Percentiles rank a stretch among this genome's conserved stretches.
phyloP scores from a whole-genome alignment of 495 filamentous ascomycete species.

The Penicillium tannophilum region DNA sequence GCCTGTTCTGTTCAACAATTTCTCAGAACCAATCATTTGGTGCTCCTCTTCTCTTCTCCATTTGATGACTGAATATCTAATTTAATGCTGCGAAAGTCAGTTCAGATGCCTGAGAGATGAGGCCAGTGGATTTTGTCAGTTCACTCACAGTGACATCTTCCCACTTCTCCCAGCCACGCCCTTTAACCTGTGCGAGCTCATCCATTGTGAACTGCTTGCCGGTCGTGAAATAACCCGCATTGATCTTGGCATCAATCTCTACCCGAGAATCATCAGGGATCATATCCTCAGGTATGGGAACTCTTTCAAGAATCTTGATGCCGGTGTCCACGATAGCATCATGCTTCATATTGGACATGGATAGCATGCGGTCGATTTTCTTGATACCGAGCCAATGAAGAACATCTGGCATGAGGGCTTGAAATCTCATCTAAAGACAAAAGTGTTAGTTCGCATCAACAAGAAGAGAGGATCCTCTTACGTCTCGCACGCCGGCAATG shows the following conservation, averaged over 20 bases:
- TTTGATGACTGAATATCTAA: neutral
- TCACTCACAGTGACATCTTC: constrained; percentile 45
- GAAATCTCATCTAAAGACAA: constrained; percentile 77
- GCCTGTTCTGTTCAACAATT: neutral
- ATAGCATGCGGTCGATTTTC: constrained; percentile 98
- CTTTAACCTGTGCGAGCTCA: constrained; percentile 81
- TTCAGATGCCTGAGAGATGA: neutral
- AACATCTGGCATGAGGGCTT: constrained; percentile 98
- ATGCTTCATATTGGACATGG: constrained; percentile 99
- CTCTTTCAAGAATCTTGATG: constrained; percentile 89
- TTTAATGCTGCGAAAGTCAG: neutral
- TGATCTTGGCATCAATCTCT: constrained; percentile 98
- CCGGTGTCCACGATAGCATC: constrained; percentile 97
- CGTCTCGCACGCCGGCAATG: constrained; percentile 87
- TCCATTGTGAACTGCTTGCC: constrained; percentile 87
- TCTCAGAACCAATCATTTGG: neutral
- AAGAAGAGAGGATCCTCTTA: constrained; percentile 11
- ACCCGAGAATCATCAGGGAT: constrained; percentile 95
- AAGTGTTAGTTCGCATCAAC: neutral
- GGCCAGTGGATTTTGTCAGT: neutral
- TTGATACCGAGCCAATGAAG: constrained; percentile 98
- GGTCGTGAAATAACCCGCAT: constrained; percentile 93
- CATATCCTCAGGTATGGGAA: constrained; percentile 93
- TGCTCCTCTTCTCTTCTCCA: too few species aligned
- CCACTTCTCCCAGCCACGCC: constrained; percentile 89